Evolutionary conservation across 345 rosid genomes (phyloP).

Genomic region (Kernera saxatilis): DNA sequence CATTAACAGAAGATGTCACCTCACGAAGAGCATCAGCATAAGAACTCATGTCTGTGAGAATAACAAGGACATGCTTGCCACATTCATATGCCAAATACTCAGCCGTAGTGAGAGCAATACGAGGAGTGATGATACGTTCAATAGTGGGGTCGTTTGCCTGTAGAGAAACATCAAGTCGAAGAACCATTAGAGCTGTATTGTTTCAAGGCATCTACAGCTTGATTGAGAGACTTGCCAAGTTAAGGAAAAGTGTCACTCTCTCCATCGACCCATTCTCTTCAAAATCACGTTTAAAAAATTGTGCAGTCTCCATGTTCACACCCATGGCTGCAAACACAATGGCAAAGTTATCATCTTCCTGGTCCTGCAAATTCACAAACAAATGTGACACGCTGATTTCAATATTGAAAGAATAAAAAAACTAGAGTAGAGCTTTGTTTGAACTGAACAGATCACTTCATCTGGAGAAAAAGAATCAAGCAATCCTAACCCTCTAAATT

Average conservation of each 20-base stretch:
- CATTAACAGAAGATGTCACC: constrained; percentile 32
- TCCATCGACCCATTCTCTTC: constrained; percentile 95
- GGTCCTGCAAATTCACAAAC: constrained; percentile 53
- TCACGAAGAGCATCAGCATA: constrained; percentile 96
- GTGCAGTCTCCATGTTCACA: constrained; percentile 92
- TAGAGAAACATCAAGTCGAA: background rate
- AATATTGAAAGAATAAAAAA: too few relatives aligned
- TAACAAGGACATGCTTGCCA: constrained; percentile 95
- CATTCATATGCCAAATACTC: constrained; percentile 96
- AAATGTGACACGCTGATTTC: too few relatives aligned
- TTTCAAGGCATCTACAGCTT: background rate
- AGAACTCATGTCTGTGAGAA: constrained; percentile 90
- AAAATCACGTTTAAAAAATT: constrained; percentile 88
- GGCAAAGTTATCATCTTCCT: constrained; percentile 74
- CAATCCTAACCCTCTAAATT: background rate
- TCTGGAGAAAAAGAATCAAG: too few relatives aligned
- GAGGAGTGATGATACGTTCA: constrained; percentile 94
- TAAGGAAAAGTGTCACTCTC: constrained; percentile 76
- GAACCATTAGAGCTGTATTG: constrained; percentile 35
- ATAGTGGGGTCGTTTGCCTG: constrained; percentile 64
- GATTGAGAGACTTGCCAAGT: constrained; percentile 57
- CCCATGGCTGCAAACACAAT: constrained; percentile 94
- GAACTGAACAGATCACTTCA: too few relatives aligned
- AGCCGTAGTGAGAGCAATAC: constrained; percentile 92
- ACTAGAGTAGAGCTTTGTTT: too few relatives aligned